Base-by-base conservation (phyloP, 768 basidiomycete genomes). In the Naganishia vaughanmartiniae region DNA sequence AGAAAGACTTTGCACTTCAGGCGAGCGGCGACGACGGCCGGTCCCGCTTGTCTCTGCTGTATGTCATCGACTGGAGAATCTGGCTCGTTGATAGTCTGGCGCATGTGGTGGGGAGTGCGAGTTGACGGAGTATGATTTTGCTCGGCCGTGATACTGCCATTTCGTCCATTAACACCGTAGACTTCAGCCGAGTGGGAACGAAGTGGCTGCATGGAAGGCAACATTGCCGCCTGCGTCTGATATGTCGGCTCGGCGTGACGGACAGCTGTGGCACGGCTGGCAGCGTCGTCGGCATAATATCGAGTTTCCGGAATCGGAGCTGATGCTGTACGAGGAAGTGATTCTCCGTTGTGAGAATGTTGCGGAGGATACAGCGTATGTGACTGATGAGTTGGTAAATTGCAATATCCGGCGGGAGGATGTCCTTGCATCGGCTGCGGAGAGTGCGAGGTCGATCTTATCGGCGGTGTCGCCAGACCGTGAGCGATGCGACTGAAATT, bases 1-100 rank as follows among this genome's bases (percentile, higher is more conserved):
- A 96, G 84, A 83, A 98, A 99, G 28, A 97, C 89, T 81, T 98
- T 99, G 86, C 95, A 97, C 80, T 94, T 93, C 91, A 93, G 95
- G 77, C 92, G 88, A 15, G 91, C 92, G 11, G 90, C 87, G 72
- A 98, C 84, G 14, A 87, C 84, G 6, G 91, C 86, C 1, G 93
- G 91, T 31, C 68, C 68, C 31, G 68, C 42, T 4, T 63, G 67
- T 71, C 5, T 57, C 55, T 48, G 28, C 46, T 31, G 65, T 24
- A 45, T 69, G 33, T 63, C 58, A 33, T 70, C 69, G 55, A 66
- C 42, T 28, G 56, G 76, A 68, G 74, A 81, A 75, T 65, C 74
- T 55, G 54, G 76, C 72, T 71, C 79, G 78, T 45, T 78, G 58
- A 54, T 75, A 75, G 30, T 39, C 17, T 36, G 36, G 28, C 28